phyloP scores from a whole-genome alignment of 805 yeast species.

The Kodamaea kakaduensis region DNA sequence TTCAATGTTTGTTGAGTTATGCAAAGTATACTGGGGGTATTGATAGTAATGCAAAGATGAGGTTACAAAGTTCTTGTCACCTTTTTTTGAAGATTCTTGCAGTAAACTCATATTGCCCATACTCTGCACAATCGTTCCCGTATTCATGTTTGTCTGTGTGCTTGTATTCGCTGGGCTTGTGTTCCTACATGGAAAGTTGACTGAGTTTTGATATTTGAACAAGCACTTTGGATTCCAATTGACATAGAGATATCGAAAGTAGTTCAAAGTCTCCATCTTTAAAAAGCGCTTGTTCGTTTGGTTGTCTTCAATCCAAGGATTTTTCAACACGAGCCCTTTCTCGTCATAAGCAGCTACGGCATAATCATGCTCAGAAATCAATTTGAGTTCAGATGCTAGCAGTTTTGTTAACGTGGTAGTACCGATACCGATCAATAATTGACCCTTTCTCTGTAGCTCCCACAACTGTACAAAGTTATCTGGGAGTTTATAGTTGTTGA shows the following conservation, averaged over 20 bases:
- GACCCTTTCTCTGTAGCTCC: conserved; percentile 26
- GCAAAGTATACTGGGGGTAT: conserved; percentile 22
- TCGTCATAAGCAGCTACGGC: conserved; percentile 32
- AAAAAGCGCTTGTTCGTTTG: conserved; percentile 18
- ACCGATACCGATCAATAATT: conserved; percentile 60
- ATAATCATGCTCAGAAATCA: conserved; percentile 69
- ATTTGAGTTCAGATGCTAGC: conserved; percentile 29
- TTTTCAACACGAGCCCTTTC: conserved; percentile 28
- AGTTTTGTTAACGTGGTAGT: conserved; percentile 46
- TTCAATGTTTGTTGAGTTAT: not conserved
- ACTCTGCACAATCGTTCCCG: too few relatives aligned
- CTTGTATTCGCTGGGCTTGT: conserved; percentile 17
- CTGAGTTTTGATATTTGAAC: conserved; percentile 19
- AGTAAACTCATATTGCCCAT: too few relatives aligned
- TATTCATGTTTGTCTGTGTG: too few relatives aligned
- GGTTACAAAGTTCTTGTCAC: too few relatives aligned
- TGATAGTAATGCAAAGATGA: conserved; percentile 21
- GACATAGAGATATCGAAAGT: conserved; percentile 52
- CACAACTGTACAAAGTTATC: conserved; percentile 17
- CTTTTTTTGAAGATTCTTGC: too few relatives aligned
- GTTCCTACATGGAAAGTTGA: conserved; percentile 16
- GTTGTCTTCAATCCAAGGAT: conserved; percentile 33
- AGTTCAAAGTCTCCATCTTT: conserved; percentile 20
- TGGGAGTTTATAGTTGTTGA: conserved; percentile 36
- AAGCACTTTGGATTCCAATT: conserved; percentile 54